Conservation (phyloP, 805 yeast species). For the Kluyveromyces lactis region DNA sequence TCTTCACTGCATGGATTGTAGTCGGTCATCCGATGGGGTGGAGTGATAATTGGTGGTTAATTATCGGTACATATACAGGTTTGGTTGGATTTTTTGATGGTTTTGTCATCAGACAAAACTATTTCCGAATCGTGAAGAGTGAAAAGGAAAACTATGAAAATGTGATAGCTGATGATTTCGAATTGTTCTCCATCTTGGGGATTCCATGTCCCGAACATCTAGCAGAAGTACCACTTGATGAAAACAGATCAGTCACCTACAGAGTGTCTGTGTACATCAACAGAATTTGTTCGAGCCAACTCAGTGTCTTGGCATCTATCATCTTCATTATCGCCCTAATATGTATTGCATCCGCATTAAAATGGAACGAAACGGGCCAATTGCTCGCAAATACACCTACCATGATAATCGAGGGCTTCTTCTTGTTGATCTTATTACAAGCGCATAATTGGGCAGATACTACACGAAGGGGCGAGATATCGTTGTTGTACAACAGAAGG, state of each 20-base stretch:
- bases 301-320: constrained; percentile 27
- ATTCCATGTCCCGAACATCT: constrained; percentile 19
- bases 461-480: constrained; percentile 20
- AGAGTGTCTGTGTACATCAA: constrained; percentile 22
- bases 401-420: constrained; percentile 37
- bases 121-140: constrained; percentile 21
- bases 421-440: constrained; percentile 31
- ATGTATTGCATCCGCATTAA: constrained; percentile 27
- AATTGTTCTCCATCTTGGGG: constrained; percentile 23
- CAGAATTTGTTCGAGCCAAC: constrained; percentile 26
- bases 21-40: constrained; percentile 32
- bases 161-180: constrained; percentile 28
- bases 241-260: constrained; percentile 13
- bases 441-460: constrained; percentile 31
- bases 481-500: constrained; percentile 18
- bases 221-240: constrained; percentile 7
- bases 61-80: constrained; percentile 40
- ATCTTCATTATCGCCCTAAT: constrained; percentile 26
- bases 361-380: constrained; percentile 36
- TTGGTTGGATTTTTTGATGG: constrained; percentile 37
- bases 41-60: constrained; percentile 37
- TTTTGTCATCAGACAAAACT: constrained; percentile 34
- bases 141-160: constrained; percentile 21
- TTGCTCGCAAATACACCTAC: constrained; percentile 35
- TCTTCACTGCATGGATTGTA: constrained; percentile 31